phyloP scores from a whole-genome alignment of 768 basidiomycete genomes.

The Mycena albidolilacea region DNA sequence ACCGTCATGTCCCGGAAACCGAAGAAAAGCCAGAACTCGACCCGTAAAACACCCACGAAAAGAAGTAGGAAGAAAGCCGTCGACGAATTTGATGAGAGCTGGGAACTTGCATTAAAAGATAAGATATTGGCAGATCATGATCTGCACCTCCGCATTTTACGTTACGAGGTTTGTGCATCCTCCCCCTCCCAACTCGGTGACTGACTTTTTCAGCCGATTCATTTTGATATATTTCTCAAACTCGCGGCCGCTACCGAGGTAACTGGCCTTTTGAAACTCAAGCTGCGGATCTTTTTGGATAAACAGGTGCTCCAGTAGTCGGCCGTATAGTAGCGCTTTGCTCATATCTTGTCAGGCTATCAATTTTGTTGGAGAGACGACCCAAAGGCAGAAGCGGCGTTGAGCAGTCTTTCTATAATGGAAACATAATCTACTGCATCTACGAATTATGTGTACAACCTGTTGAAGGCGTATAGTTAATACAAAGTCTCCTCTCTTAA shows the following conservation, averaged over 20 bases:
- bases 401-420: conserved; percentile 28
- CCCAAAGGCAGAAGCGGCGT: conserved; percentile 34
- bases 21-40: background rate
- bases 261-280: conserved; percentile 51
- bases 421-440: conserved; percentile 26
- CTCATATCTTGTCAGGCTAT: conserved; percentile 58
- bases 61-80: conserved; percentile 35
- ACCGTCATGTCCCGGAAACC: background rate
- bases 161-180: conserved; percentile 69
- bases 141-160: conserved; percentile 71
- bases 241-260: conserved; percentile 56
- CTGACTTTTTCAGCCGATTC: conserved; percentile 64
- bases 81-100: conserved; percentile 53
- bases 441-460: conserved; percentile 40
- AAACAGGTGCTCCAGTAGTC: conserved; percentile 62
- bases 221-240: conserved; percentile 66
- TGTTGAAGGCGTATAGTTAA: conserved; percentile 55
- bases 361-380: conserved; percentile 61
- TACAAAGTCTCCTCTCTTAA: conserved; percentile 10
- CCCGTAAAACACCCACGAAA: background rate
- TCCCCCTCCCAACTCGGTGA: too few relatives aligned
- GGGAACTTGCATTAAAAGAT: conserved; percentile 59
- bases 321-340: background rate
- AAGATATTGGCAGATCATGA: conserved; percentile 60
- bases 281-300: conserved; percentile 69